A percentile compares a stretch with the other conserved stretches of the same genome.
Evolutionary conservation across 2,329 filamentous ascomycete genomes (phyloP).

Genomic region (Aspergillus felis): DNA sequence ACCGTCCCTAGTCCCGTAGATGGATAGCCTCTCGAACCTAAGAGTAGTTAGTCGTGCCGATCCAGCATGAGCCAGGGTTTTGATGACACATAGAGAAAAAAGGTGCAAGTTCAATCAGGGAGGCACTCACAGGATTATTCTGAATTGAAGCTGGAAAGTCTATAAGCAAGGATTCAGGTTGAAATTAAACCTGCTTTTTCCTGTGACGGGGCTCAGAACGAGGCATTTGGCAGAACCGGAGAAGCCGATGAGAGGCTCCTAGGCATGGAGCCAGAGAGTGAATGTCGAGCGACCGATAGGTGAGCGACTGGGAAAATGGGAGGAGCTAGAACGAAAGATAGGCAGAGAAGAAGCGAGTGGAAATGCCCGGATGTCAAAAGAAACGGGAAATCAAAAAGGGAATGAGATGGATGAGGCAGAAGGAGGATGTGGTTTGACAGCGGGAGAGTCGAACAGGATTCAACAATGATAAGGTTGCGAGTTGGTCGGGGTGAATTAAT

Average conservation of each 20-base stretch:
- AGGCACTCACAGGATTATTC: neutral
- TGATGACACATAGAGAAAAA: neutral
- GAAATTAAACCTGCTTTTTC: neutral
- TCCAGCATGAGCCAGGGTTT: neutral
- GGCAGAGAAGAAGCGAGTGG: neutral
- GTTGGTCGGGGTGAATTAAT: neutral
- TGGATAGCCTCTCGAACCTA: neutral
- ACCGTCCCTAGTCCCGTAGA: neutral
- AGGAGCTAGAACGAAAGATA: neutral
- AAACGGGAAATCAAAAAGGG: neutral
- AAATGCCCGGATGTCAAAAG: neutral
- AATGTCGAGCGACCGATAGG: neutral
- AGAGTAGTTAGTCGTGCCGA: neutral
- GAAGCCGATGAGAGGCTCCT: neutral
- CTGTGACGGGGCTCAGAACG: neutral
- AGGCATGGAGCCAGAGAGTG: neutral
- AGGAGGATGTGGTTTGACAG: neutral
- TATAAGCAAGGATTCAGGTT: neutral
- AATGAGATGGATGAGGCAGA: neutral
- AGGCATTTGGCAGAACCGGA: neutral
- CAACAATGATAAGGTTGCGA: neutral
- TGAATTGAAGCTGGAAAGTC: neutral
- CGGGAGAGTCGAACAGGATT: neutral
- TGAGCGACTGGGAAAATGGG: neutral
- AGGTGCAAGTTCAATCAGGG: neutral